phyloP scores from a whole-genome alignment of 768 basidiomycete genomes.

The Jaapia argillacea region DNA sequence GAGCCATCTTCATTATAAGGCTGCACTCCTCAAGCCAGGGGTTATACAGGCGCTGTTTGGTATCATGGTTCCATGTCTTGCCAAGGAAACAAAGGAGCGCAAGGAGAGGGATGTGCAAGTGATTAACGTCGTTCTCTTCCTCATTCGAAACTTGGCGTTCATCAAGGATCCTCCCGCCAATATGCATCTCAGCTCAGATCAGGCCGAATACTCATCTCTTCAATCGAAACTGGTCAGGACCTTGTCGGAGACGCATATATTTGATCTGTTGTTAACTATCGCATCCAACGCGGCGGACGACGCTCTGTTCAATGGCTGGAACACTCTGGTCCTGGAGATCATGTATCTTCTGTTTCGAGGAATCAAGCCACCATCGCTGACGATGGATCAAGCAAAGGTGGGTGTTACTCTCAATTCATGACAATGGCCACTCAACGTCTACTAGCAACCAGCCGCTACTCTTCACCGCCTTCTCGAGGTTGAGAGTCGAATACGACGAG shows the following conservation, averaged over 20 bases:
- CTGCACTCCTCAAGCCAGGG: conserved; percentile 56
- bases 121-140: conserved; percentile 79
- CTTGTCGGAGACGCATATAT: conserved; percentile 59
- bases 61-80: conserved; percentile 69
- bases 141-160: conserved; percentile 89
- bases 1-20: conserved; percentile 88
- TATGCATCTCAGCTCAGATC: conserved; percentile 62
- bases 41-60: conserved; percentile 65
- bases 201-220: conserved; percentile 66
- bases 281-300: conserved; percentile 74
- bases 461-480: conserved; percentile 68
- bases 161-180: conserved; percentile 81
- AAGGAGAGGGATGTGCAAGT: conserved; percentile 76
- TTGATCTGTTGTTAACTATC: conserved; percentile 77
- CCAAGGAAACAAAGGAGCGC: conserved; percentile 60
- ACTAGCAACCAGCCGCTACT: conserved; percentile 56
- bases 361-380: conserved; percentile 51
- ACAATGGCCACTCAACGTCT: conserved; percentile 3
- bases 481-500: conserved; percentile 59
- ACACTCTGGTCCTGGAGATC: conserved; percentile 87
- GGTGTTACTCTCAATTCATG: conserved; percentile 7
- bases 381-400: conserved; percentile 59
- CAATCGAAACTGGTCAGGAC: conserved; percentile 70
- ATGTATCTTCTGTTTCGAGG: conserved; percentile 85
- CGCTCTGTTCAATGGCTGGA: conserved; percentile 76